Evolutionary conservation across 2,329 filamentous ascomycete species (phyloP).

Genomic region (Coniochaeta sp.): DNA sequence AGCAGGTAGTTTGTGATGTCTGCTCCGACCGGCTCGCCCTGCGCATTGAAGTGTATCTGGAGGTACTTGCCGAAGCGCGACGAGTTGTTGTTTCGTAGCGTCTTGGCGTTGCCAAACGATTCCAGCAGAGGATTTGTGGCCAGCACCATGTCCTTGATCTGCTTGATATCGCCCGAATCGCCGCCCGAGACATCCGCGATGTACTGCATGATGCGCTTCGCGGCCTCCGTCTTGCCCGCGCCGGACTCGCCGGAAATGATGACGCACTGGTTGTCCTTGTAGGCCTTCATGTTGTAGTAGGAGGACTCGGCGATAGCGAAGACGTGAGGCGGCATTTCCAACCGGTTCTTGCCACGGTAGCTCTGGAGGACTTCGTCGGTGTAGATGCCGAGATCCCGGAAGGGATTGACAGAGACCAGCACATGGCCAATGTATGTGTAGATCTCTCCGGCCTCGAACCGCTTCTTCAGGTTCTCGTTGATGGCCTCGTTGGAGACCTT

Average conservation of each 20-base stretch:
- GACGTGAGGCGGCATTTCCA: slow-evolving; percentile 92
- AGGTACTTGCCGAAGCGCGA: slow-evolving; percentile 98
- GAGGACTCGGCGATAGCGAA: slow-evolving; percentile 93
- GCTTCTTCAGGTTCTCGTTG: slow-evolving; percentile 97
- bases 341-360: slow-evolving; percentile 93
- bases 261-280: slow-evolving; percentile 97
- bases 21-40: slow-evolving; percentile 88
- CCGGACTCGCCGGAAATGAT: slow-evolving; percentile 99
- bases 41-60: slow-evolving; percentile 88
- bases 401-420: slow-evolving; percentile 96
- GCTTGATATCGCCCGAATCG: slow-evolving; percentile 76
- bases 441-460: slow-evolving; percentile 95
- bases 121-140: slow-evolving; percentile 95
- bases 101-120: slow-evolving; percentile 98
- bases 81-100: slow-evolving; percentile 96
- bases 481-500: slow-evolving; percentile 99
- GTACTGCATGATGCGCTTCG: slow-evolving; percentile 99
- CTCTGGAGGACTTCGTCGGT: slow-evolving; percentile 88
- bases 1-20: slow-evolving; percentile 98
- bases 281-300: slow-evolving; percentile 99
- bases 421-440: slow-evolving; percentile 99
- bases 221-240: slow-evolving; percentile 96
- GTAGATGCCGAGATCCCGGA: slow-evolving; percentile 95
- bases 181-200: slow-evolving; percentile 95
- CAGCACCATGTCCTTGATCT: slow-evolving; percentile 99